Evolutionary conservation across 192 early-diverging fungal genomes (phyloP).

Genomic region (Gryganskiella cystojenkinii): DNA sequence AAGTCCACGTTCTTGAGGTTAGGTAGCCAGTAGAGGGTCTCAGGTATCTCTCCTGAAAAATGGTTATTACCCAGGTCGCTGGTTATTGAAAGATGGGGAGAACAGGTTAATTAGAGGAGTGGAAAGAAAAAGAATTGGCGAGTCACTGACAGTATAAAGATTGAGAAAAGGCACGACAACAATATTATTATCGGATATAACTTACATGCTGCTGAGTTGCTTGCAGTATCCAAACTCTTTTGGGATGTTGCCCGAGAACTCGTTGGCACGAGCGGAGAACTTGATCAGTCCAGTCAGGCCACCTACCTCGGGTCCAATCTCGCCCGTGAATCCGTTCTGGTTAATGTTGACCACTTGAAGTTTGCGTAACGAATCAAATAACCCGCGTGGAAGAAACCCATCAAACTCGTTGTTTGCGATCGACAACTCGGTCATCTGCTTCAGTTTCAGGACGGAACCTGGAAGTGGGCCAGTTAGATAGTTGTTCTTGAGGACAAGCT

Average conservation of each 20-base stretch:
- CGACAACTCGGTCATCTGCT: conserved; percentile 37
- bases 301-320: conserved; percentile 23
- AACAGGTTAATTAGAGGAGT: neutral
- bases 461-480: conserved; percentile 25
- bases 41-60: conserved; percentile 20
- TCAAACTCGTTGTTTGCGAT: conserved; percentile 46
- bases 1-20: conserved; percentile 22
- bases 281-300: conserved; percentile 6
- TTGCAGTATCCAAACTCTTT: conserved; percentile 28
- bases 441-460: conserved; percentile 11
- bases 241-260: conserved; percentile 17
- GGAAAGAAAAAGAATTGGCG: neutral
- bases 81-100: no score
- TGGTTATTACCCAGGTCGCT: conserved; percentile 27
- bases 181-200: neutral
- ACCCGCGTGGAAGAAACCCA: conserved; percentile 8
- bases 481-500: conserved; percentile 42
- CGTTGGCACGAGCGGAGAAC: conserved; percentile 30
- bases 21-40: conserved; percentile 11
- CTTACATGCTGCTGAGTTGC: conserved; percentile 7
- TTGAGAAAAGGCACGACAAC: neutral
- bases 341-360: conserved; percentile 31
- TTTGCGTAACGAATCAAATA: conserved; percentile 23
- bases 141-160: neutral
- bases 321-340: conserved; percentile 35